Conservation (phyloP, 2,329 filamentous ascomycete genomes). For the Diaporthe longicolla region DNA sequence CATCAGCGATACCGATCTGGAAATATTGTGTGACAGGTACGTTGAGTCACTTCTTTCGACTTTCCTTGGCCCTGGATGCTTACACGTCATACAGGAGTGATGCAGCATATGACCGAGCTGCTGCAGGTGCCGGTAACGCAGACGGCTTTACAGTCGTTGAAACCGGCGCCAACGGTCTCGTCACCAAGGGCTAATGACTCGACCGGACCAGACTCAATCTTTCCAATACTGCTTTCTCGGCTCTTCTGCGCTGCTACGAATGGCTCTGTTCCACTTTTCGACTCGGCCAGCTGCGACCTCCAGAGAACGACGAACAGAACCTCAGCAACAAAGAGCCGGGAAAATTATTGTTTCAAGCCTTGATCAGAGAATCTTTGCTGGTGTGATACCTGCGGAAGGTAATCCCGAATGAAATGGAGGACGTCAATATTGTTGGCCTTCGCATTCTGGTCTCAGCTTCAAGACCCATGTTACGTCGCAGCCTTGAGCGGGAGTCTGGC, state of each 20-base stretch:
- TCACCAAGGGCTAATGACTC: constrained; percentile 14
- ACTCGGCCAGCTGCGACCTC: not conserved
- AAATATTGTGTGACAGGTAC: constrained; percentile 81
- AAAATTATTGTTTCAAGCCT: too few species aligned
- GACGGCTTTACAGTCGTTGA: constrained; percentile 84
- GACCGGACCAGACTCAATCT: not conserved
- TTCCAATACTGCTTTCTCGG: not conserved
- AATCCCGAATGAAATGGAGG: not conserved
- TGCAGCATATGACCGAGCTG: constrained; percentile 77
- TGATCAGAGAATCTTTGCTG: constrained; percentile 47
- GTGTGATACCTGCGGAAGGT: constrained; percentile 34
- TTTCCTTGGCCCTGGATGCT: not conserved
- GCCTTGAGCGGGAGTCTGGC: not conserved
- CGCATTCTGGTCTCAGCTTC: not conserved
- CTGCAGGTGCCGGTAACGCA: constrained; percentile 81
- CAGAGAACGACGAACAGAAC: constrained; percentile 52
- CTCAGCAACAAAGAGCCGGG: constrained; percentile 48
- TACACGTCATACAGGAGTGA: constrained; percentile 60
- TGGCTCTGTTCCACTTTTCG: not conserved
- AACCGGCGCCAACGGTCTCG: constrained; percentile 72
- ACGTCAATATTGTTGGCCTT: not conserved
- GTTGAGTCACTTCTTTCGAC: constrained; percentile 20
- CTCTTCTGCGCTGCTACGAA: not conserved
- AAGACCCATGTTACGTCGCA: not conserved
- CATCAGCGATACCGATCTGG: constrained; percentile 81